Conservation (phyloP, 2,329 filamentous ascomycete species). For the Exophiala aquamarina region DNA sequence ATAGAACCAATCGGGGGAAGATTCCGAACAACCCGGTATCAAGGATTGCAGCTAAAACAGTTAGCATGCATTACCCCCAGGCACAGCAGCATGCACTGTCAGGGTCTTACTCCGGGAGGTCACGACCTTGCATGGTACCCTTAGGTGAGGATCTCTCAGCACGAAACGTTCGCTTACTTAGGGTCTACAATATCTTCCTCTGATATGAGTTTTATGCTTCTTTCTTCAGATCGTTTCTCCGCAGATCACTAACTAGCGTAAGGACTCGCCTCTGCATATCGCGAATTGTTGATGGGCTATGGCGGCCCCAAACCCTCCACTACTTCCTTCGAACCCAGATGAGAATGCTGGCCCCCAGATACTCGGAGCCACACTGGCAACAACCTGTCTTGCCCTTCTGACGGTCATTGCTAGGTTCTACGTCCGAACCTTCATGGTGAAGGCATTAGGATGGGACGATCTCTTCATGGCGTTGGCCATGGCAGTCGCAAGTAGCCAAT, state of each 20-base stretch:
- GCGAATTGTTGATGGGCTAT: neutral
- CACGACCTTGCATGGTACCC: no score
- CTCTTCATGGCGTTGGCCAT: slow-evolving; percentile 26
- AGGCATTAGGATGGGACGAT: slow-evolving; percentile 27
- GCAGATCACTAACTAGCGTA: no score
- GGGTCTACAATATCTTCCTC: neutral
- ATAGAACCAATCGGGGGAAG: no score
- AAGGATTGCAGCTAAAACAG: no score
- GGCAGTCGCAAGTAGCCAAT: slow-evolving; percentile 19
- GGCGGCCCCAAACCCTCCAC: neutral
- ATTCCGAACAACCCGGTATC: no score
- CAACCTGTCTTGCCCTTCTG: slow-evolving; percentile 9
- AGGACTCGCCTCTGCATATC: no score
- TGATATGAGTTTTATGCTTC: no score
- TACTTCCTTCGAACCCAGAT: slow-evolving; percentile 5
- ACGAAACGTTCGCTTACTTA: neutral
- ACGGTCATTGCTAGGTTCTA: slow-evolving; percentile 13
- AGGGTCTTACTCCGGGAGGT: no score
- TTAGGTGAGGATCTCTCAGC: no score
- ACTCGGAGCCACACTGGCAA: slow-evolving; percentile 9
- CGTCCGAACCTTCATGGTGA: slow-evolving; percentile 26
- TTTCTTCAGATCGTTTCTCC: no score
- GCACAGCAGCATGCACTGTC: no score
- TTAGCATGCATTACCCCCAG: no score
- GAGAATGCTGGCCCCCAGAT: slow-evolving; percentile 12